Conservation (phyloP, 2,329 filamentous ascomycete genomes). For the Arthrobotrys sinensis region DNA sequence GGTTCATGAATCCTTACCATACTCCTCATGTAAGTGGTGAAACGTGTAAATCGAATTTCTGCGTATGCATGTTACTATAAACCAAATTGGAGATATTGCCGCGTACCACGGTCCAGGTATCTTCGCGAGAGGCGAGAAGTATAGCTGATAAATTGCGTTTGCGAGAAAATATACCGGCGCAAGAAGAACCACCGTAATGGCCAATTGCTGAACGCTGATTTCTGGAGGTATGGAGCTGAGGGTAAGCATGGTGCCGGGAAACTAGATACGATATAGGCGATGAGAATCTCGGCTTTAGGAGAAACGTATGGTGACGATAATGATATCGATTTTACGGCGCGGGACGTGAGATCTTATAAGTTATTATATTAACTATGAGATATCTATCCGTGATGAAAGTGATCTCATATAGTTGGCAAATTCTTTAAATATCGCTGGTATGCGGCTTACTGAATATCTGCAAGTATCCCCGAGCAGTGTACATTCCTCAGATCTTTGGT, state of each 20-base stretch:
- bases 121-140: slow-evolving; percentile 30
- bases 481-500: too few relatives aligned
- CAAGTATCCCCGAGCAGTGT: too few relatives aligned
- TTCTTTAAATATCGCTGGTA: too few relatives aligned
- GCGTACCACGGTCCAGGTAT: slow-evolving; percentile 40
- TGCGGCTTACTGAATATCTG: too few relatives aligned
- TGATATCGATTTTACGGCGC: too few relatives aligned
- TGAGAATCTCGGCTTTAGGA: too few relatives aligned
- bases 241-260: background rate
- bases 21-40: slow-evolving; percentile 6
- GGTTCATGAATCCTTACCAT: slow-evolving; percentile 10
- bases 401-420: too few relatives aligned
- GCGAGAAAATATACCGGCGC: background rate
- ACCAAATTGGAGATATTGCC: slow-evolving; percentile 13
- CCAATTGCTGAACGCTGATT: background rate
- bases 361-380: too few relatives aligned
- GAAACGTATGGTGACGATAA: too few relatives aligned
- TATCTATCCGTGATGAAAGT: too few relatives aligned
- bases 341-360: too few relatives aligned
- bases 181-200: background rate
- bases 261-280: too few relatives aligned
- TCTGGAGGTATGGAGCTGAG: background rate
- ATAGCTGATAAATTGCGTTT: slow-evolving; percentile 27
- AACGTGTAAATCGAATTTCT: background rate
- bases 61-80: background rate